Percentiles rank a stretch among this genome's conserved stretches.
These are phyloP conservation scores for Patellifolia procumbens DNA, from an alignment of 179 eudicot genomes.

Conservation along the genomic window DNA sequence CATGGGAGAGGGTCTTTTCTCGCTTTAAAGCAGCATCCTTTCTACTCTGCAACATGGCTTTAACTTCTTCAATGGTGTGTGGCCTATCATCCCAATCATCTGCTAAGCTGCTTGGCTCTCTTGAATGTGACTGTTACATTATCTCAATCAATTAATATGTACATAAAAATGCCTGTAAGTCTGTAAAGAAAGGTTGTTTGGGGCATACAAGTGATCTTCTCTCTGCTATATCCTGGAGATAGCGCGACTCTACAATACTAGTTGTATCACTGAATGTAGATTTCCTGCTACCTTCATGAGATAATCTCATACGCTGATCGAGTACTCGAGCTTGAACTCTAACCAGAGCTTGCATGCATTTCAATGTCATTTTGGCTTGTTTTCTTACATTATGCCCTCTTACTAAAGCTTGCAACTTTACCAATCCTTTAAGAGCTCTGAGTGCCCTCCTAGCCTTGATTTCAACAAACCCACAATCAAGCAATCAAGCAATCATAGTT, in stretches of 20 bases:
- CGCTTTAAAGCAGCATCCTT: constrained; percentile 61
- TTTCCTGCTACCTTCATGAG: constrained; percentile 54
- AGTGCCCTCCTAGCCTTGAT: constrained; percentile 79
- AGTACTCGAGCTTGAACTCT: constrained; percentile 71
- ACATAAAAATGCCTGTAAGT: too few species aligned
- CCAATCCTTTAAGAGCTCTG: constrained; percentile 72
- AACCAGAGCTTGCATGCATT: constrained; percentile 85
- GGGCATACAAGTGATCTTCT: constrained; percentile 61
- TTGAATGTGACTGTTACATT: constrained; percentile 48
- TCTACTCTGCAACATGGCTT: constrained; percentile 67
- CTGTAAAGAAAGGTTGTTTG: too few species aligned
- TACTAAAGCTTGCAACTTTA: constrained; percentile 81
- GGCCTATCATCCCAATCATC: constrained; percentile 87
- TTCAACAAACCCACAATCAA: background rate
- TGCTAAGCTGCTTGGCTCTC: constrained; percentile 66
- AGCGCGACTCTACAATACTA: constrained; percentile 50
- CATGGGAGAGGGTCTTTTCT: constrained; percentile 53
- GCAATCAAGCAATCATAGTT: background rate
- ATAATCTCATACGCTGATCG: constrained; percentile 60
- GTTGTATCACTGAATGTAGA: constrained; percentile 58
- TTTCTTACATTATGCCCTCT: constrained; percentile 85
- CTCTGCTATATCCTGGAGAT: constrained; percentile 53
- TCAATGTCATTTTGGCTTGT: constrained; percentile 82
- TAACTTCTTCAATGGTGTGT: constrained; percentile 67
- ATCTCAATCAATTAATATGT: background rate